phyloP scores from a whole-genome alignment of 2,329 filamentous ascomycete species.

The Calonectria montana region DNA sequence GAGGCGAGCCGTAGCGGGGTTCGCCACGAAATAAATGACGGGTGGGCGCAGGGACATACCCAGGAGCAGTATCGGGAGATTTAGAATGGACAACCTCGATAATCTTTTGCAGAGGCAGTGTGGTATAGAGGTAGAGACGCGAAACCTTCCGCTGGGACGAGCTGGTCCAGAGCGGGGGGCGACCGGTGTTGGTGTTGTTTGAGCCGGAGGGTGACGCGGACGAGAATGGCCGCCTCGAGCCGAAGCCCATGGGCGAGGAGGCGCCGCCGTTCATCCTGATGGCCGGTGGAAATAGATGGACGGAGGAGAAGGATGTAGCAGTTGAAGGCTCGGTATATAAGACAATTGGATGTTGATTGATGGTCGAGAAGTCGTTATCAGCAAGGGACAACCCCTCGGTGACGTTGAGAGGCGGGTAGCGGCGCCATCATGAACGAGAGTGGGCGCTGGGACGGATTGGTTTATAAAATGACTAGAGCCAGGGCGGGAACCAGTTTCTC shows the following conservation, averaged over 20 bases:
- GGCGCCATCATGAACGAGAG: conserved; percentile 21
- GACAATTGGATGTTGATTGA: not conserved
- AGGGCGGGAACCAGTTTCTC: not conserved
- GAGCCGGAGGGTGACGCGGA: conserved; percentile 44
- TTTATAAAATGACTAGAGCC: conserved; percentile 6
- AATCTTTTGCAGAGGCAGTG: conserved; percentile 62
- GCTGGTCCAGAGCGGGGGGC: conserved; percentile 67
- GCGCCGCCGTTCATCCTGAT: conserved; percentile 18
- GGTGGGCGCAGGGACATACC: conserved; percentile 51
- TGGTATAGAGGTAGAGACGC: conserved; percentile 68
- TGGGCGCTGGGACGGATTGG: conserved; percentile 1
- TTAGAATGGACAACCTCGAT: conserved; percentile 57
- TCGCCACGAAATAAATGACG: not conserved
- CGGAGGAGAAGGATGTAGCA: not conserved
- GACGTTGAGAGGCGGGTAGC: conserved; percentile 5
- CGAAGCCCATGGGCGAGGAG: conserved; percentile 18
- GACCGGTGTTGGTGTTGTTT: conserved; percentile 54
- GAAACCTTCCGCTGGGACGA: conserved; percentile 65
- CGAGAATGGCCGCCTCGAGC: conserved; percentile 22
- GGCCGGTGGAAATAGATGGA: not conserved
- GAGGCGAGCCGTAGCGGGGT: not conserved
- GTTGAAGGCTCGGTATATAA: not conserved
- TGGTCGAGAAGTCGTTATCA: conserved; percentile 1
- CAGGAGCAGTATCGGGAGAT: conserved; percentile 56
- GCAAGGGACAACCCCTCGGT: conserved; percentile 10